These are phyloP conservation scores for Fusarium pininemorale DNA, from an alignment of 2,329 filamentous ascomycete species.

Conservation along the genomic window DNA sequence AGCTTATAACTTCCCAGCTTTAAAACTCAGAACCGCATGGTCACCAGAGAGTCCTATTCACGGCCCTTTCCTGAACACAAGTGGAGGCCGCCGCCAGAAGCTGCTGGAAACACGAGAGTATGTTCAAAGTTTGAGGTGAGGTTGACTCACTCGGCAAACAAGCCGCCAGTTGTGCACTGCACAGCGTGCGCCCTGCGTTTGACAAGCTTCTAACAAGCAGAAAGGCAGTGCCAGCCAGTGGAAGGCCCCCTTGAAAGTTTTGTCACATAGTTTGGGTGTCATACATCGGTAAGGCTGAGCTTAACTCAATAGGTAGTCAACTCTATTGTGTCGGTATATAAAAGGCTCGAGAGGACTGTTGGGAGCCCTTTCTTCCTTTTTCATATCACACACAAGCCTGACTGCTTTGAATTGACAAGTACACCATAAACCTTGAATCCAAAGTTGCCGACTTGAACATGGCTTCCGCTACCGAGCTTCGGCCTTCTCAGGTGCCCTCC, in stretches of 20 bases:
- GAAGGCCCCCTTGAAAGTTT: neutral
- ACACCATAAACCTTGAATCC: neutral
- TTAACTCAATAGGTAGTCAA: neutral
- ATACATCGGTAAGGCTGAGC: conserved; percentile 34
- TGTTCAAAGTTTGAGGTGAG: neutral
- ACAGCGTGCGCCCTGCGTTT: conserved; percentile 29
- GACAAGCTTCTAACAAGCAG: conserved; percentile 22
- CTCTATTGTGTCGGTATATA: conserved; percentile 5
- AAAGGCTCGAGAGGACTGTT: neutral
- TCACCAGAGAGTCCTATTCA: neutral
- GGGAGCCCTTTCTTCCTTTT: neutral
- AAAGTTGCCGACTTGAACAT: conserved; percentile 27
- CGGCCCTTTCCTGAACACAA: neutral
- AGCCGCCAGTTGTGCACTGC: neutral
- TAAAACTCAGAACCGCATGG: neutral
- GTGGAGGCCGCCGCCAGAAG: neutral
- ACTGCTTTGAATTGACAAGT: neutral
- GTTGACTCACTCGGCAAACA: conserved; percentile 21
- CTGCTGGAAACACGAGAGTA: neutral
- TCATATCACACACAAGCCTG: neutral
- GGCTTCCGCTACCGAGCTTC: conserved; percentile 47
- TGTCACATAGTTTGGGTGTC: neutral
- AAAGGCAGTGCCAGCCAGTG: neutral
- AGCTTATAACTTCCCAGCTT: neutral
- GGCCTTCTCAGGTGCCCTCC: conserved; percentile 32